Conservation (phyloP, 345 rosid species). For the Erodium maritimum region DNA sequence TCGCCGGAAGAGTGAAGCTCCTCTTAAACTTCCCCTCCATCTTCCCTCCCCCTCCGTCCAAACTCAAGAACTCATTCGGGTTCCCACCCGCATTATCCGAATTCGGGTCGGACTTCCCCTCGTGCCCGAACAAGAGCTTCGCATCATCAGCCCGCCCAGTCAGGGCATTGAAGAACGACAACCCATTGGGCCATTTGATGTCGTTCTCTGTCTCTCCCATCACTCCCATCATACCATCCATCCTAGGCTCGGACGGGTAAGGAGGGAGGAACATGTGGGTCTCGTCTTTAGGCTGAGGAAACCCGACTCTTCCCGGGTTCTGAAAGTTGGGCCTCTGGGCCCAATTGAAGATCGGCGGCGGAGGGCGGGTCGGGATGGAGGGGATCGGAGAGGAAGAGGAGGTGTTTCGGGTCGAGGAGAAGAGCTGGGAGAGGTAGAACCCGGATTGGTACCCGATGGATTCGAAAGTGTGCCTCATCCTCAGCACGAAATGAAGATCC, state of each 20-base stretch:
- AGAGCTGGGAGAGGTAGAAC: slow-evolving; percentile 85
- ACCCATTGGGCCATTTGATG: slow-evolving; percentile 85
- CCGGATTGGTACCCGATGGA: slow-evolving; percentile 90
- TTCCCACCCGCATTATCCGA: slow-evolving; percentile 11
- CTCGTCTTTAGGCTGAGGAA: slow-evolving; percentile 49
- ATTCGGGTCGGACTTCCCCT: slow-evolving; percentile 1
- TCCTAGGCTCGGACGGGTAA: slow-evolving; percentile 30
- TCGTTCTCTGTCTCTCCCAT: slow-evolving; percentile 66
- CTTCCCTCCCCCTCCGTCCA: slow-evolving; percentile 17
- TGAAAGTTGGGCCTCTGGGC: slow-evolving; percentile 55
- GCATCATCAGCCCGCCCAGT: slow-evolving; percentile 64
- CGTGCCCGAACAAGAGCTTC: slow-evolving; percentile 55
- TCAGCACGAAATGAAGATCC: slow-evolving; percentile 92
- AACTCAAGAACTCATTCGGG: too few species aligned
- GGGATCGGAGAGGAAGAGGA: slow-evolving; percentile 47
- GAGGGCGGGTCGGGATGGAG: slow-evolving; percentile 42
- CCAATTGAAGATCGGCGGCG: slow-evolving; percentile 56
- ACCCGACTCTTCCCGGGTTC: slow-evolving; percentile 36
- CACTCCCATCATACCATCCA: slow-evolving; percentile 53
- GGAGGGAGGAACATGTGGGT: slow-evolving; percentile 65
- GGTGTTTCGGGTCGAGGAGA: slow-evolving; percentile 47
- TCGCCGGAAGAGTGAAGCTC: slow-evolving; percentile 61
- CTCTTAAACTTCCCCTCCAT: slow-evolving; percentile 66
- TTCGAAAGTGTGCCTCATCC: slow-evolving; percentile 93
- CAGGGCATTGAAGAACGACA: slow-evolving; percentile 69